Base-by-base conservation (phyloP, 164 flowering plant genomes). In the Tetrastigma voinierianum region DNA sequence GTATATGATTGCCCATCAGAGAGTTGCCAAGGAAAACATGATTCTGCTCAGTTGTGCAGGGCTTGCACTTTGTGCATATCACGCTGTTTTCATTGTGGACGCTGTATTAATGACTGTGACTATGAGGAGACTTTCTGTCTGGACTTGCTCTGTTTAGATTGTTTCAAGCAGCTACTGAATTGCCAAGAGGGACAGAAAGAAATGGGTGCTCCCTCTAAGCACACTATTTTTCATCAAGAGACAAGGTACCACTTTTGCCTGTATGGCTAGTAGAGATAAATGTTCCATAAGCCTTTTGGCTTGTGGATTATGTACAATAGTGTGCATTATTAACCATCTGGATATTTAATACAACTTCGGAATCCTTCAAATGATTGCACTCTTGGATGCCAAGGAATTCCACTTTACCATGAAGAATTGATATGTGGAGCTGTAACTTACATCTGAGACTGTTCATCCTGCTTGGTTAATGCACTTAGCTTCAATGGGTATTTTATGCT, bases 1-100 rank as follows among this genome's bases (percentile, higher is more conserved):
- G 78, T 79, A 8, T 79, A 73, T 69, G 82, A 79, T 62, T 79
- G 82, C 59, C 77, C 82, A 1, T 43, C 66, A 40, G 78, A 71
- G 69, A 61, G 67, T 66, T 79, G 82, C 60, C 70, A 44, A 46
- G 56, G 57, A 23, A 70, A 70, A 65, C 46, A 45, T 23, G 19
- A 70, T 10, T 46, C 74, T 18, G 18, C 52, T 65, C 68, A 66
- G 65, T 18, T 32, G 24, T 79, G 82, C 47, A 68, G 80, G 60
- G 80, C 69, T 46, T 79, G 82, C 64, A 63, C 17, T 11, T 43
- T 52, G 15, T 78, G 82, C 60, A 70, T 78, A 52, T 16, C 64
- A 43, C 77, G 82, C 2, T 78, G 82, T 48, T 2, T 51, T 23
- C 40, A 20, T 1, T 79, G 82, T 65, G 80, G 82, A 9, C 49